Evolutionary conservation across 352 stramenopile genomes (phyloP).

Genomic region (Pythium phragmitis): DNA sequence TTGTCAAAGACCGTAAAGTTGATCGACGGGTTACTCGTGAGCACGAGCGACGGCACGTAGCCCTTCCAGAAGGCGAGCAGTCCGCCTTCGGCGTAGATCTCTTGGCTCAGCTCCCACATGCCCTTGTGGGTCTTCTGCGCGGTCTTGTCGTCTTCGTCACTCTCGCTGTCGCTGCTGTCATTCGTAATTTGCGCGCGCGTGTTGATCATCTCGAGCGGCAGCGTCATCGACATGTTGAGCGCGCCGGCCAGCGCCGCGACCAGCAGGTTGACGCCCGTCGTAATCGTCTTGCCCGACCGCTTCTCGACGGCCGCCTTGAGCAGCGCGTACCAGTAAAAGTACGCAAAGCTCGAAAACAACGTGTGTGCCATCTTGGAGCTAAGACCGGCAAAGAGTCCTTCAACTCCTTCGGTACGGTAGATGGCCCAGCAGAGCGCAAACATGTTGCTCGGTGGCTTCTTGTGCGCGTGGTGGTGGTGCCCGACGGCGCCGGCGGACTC

Average conservation of each 20-base stretch:
- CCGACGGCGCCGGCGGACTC: background rate
- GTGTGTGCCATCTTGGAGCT: slow-evolving; percentile 80
- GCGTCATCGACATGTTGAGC: slow-evolving; percentile 88
- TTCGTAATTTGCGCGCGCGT: slow-evolving; percentile 74
- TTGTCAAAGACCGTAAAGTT: slow-evolving; percentile 90
- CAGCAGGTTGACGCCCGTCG: slow-evolving; percentile 69
- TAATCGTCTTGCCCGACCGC: slow-evolving; percentile 42
- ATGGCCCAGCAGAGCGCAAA: slow-evolving; percentile 61
- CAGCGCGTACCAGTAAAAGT: slow-evolving; percentile 88
- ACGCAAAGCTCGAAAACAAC: slow-evolving; percentile 76
- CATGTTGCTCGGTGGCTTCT: slow-evolving; percentile 50
- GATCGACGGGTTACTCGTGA: slow-evolving; percentile 88
- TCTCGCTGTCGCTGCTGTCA: slow-evolving; percentile 19
- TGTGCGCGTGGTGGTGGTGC: background rate
- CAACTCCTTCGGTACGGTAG: slow-evolving; percentile 59
- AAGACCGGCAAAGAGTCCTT: slow-evolving; percentile 64
- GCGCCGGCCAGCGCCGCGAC: slow-evolving; percentile 75
- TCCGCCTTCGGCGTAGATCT: slow-evolving; percentile 73
- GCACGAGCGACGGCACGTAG: slow-evolving; percentile 84
- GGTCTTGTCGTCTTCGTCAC: slow-evolving; percentile 40
- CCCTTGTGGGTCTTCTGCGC: slow-evolving; percentile 29
- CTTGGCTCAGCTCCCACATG: slow-evolving; percentile 46
- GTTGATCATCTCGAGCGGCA: slow-evolving; percentile 87
- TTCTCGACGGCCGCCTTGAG: slow-evolving; percentile 66
- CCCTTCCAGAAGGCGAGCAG: slow-evolving; percentile 85